These are phyloP conservation scores for Capronia americana DNA, from an alignment of 2,329 filamentous ascomycete genomes.

Conservation along the genomic window DNA sequence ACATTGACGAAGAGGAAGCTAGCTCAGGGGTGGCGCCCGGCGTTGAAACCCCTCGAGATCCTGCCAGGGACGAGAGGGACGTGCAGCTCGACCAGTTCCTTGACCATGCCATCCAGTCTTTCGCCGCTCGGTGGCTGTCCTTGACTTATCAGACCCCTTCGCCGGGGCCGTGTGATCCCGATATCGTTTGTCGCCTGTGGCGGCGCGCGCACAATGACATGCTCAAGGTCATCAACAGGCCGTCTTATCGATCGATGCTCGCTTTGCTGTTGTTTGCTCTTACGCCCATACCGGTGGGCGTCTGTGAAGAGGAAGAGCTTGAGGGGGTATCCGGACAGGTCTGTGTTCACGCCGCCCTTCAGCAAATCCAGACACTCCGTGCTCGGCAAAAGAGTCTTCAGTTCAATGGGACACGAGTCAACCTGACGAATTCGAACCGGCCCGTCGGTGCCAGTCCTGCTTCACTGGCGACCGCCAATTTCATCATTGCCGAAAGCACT, in stretches of 20 bases:
- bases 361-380: constrained; percentile 51
- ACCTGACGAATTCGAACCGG: constrained; percentile 20
- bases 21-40: constrained; percentile 10
- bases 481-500: constrained; percentile 50
- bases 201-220: constrained; percentile 48
- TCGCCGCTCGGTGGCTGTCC: constrained; percentile 43
- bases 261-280: constrained; percentile 50
- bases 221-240: constrained; percentile 51
- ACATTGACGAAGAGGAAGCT: constrained; percentile 44
- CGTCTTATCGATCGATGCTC: constrained; percentile 52
- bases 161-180: constrained; percentile 22
- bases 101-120: constrained; percentile 41
- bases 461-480: constrained; percentile 43
- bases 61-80: constrained; percentile 28
- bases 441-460: constrained; percentile 33
- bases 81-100: constrained; percentile 41
- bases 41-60: constrained; percentile 25
- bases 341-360: constrained; percentile 51
- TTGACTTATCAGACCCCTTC: constrained; percentile 25
- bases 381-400: constrained; percentile 50
- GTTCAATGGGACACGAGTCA: constrained; percentile 47
- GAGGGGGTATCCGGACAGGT: constrained; percentile 51
- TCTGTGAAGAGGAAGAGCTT: constrained; percentile 51
- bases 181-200: constrained; percentile 44
- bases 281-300: constrained; percentile 50